These are phyloP conservation scores for Astragalus glycyphyllos DNA, from an alignment of 306 rosid genomes.

Conservation along the genomic window DNA sequence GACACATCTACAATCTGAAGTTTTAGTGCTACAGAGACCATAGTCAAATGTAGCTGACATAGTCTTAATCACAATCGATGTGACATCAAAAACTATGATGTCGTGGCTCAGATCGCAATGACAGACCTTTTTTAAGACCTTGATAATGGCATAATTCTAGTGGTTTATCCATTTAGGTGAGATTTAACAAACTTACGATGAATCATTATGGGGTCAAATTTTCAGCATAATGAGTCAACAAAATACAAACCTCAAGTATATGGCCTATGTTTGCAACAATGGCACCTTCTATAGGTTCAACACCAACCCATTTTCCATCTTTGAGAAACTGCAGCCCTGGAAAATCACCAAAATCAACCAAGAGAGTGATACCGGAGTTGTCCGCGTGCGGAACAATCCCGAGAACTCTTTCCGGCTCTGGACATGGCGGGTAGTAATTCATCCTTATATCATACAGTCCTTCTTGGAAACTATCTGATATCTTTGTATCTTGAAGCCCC, in stretches of 20 bases:
- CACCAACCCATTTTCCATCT: constrained; percentile 51
- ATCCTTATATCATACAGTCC: constrained; percentile 52
- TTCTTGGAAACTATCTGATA: constrained; percentile 47
- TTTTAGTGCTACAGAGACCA: too few relatives aligned
- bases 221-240: constrained; percentile 6
- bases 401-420: constrained; percentile 58
- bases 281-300: constrained; percentile 54
- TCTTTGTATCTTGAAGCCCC: constrained; percentile 44
- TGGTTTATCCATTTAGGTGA: constrained; percentile 6
- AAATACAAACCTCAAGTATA: constrained; percentile 49
- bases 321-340: constrained; percentile 56
- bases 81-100: too few relatives aligned
- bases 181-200: not conserved
- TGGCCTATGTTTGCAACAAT: constrained; percentile 58
- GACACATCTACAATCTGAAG: too few relatives aligned
- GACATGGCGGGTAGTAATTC: constrained; percentile 60
- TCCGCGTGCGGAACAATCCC: constrained; percentile 58
- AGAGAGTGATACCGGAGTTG: constrained; percentile 54
- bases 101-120: too few relatives aligned
- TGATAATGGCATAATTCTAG: not conserved
- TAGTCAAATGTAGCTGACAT: too few relatives aligned
- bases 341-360: constrained; percentile 50
- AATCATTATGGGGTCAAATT: constrained; percentile 3
- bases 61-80: too few relatives aligned
- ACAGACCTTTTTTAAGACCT: too few relatives aligned